Percentiles rank a stretch among this genome's conserved stretches.
These are phyloP conservation scores for Alternaria brassicae DNA, from an alignment of 2,329 filamentous ascomycete genomes.

Conservation along the genomic window DNA sequence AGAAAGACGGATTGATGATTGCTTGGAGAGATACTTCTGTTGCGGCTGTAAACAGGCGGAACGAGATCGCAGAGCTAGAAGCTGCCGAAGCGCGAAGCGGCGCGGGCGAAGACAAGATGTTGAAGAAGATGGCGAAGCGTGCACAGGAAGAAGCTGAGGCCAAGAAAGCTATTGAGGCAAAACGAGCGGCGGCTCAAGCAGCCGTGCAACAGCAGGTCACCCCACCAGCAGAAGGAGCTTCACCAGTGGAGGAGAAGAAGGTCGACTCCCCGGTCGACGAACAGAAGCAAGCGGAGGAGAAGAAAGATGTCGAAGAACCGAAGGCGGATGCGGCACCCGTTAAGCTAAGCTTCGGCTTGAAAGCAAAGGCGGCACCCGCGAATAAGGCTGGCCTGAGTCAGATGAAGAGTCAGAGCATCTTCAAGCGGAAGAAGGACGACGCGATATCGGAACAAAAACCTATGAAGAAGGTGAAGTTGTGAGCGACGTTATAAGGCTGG, in stretches of 20 bases:
- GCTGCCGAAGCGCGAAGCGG: slow-evolving; percentile 90
- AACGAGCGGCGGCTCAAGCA: slow-evolving; percentile 55
- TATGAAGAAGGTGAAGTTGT: slow-evolving; percentile 47
- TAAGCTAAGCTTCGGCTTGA: slow-evolving; percentile 34
- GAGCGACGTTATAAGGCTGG: not conserved
- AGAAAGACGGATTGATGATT: slow-evolving; percentile 83
- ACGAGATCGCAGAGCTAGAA: slow-evolving; percentile 83
- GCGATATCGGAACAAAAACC: slow-evolving; percentile 32
- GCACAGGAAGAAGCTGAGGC: slow-evolving; percentile 66
- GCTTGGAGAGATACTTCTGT: slow-evolving; percentile 92
- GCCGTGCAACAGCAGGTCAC: slow-evolving; percentile 44
- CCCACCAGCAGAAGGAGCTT: slow-evolving; percentile 37
- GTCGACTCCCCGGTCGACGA: slow-evolving; percentile 69
- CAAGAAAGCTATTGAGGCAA: slow-evolving; percentile 46
- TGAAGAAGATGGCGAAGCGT: slow-evolving; percentile 82
- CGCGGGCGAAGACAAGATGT: slow-evolving; percentile 81
- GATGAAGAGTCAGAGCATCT: slow-evolving; percentile 49
- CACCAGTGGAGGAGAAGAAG: slow-evolving; percentile 47
- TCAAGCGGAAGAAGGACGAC: slow-evolving; percentile 46
- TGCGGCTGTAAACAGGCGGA: slow-evolving; percentile 79
- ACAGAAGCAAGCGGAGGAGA: slow-evolving; percentile 84
- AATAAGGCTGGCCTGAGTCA: slow-evolving; percentile 39
- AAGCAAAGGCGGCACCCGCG: slow-evolving; percentile 21
- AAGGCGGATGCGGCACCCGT: slow-evolving; percentile 38
- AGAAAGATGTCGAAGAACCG: slow-evolving; percentile 60